phyloP scores from a whole-genome alignment of 2,329 filamentous ascomycete species.

The Penicillium sp. region DNA sequence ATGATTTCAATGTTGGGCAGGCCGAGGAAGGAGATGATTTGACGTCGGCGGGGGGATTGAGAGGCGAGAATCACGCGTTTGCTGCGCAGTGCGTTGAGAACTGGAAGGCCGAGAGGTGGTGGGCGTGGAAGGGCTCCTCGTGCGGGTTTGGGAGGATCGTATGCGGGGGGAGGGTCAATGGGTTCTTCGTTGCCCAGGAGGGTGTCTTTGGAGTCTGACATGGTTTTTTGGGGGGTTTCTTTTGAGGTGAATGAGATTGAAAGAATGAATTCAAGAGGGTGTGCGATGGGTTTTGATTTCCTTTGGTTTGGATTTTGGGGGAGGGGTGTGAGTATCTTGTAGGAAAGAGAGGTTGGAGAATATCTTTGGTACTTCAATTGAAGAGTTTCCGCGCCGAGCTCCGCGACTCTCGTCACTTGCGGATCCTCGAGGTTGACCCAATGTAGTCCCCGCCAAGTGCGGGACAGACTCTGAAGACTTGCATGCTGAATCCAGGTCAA shows the following conservation, averaged over 20 bases:
- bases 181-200: conserved; percentile 19
- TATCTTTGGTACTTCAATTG: no score
- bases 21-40: conserved; percentile 72
- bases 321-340: no score
- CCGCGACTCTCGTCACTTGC: no score
- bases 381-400: no score
- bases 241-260: neutral
- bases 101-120: conserved; percentile 68
- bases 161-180: conserved; percentile 31
- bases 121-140: conserved; percentile 32
- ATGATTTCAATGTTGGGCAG: conserved; percentile 75
- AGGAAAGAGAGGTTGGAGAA: no score
- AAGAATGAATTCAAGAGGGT: neutral
- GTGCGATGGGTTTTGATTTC: neutral
- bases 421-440: no score
- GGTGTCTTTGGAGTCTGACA: conserved; percentile 27
- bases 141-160: conserved; percentile 22
- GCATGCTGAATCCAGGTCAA: no score
- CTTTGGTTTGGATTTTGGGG: no score
- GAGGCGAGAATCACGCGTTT: conserved; percentile 87
- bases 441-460: no score
- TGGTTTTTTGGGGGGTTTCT: conserved; percentile 5
- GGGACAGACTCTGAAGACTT: no score
- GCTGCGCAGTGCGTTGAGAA: conserved; percentile 66
- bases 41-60: conserved; percentile 74